Evolutionary conservation across 2,329 filamentous ascomycete species (phyloP).

Genomic region (Fusarium pilosicola): DNA sequence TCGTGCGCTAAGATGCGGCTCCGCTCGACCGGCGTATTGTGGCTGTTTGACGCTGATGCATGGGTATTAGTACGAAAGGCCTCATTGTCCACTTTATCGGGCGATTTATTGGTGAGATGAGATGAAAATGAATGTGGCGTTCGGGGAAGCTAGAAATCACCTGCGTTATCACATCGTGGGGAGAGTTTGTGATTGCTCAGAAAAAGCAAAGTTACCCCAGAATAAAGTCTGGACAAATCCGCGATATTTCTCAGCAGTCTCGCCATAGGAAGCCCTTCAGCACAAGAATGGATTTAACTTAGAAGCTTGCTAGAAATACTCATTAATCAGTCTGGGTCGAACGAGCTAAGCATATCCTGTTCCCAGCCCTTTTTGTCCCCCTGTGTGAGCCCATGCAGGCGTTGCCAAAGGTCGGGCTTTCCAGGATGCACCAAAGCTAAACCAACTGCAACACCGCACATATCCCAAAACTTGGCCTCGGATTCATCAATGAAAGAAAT

Average conservation of each 20-base stretch:
- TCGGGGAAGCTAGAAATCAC: not conserved
- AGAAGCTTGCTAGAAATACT: too few species aligned
- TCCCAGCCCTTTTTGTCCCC: not conserved
- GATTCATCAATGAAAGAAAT: accelerated
- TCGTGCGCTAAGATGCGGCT: slow-evolving; percentile 16
- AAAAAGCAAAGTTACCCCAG: not conserved
- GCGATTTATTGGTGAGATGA: not conserved
- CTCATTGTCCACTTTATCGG: not conserved
- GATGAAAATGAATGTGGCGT: not conserved
- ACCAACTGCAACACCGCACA: accelerated
- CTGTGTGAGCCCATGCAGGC: not conserved
- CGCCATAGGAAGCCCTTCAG: accelerated
- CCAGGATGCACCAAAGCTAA: too few species aligned
- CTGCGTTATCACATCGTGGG: not conserved
- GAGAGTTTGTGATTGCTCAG: not conserved
- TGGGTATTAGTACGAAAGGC: not conserved
- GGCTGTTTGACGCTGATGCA: slow-evolving; percentile 5
- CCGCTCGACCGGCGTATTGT: slow-evolving; percentile 21
- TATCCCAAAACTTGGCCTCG: not conserved
- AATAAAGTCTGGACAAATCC: not conserved
- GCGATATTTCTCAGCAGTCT: not conserved
- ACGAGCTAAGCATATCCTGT: not conserved
- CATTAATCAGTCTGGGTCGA: too few species aligned
- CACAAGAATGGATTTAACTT: too few species aligned
- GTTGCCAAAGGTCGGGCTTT: too few species aligned